A percentile compares a stretch with the other conserved stretches of the same genome.
These are phyloP conservation scores for Malassezia restricta DNA, from an alignment of 1,284 basidiomycete species.

Conservation along the genomic window DNA sequence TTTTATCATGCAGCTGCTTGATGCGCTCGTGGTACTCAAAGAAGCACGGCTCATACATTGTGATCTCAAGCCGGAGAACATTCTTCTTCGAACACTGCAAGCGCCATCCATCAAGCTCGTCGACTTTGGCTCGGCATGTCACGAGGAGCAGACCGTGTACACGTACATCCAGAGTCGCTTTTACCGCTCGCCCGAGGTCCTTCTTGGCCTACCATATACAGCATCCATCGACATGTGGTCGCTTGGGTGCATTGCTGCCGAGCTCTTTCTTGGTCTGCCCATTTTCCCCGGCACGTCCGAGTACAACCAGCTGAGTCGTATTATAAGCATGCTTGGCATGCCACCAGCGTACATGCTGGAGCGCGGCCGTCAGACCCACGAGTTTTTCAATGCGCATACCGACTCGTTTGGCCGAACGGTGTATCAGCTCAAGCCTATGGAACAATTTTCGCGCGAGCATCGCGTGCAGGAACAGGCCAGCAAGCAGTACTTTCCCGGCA, in stretches of 20 bases:
- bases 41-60: conserved; percentile 93
- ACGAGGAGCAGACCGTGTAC: conserved; percentile 96
- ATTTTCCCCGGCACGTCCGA: conserved; percentile 97
- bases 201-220: conserved; percentile 86
- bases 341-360: conserved; percentile 90
- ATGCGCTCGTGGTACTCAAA: conserved; percentile 81
- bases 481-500: conserved; percentile 97
- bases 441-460: conserved; percentile 90
- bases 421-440: conserved; percentile 76
- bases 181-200: conserved; percentile 93
- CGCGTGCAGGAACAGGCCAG: conserved; percentile 89
- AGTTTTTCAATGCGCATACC: conserved; percentile 75
- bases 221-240: conserved; percentile 94
- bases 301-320: conserved; percentile 92
- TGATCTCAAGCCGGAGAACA: conserved; percentile 65
- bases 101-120: conserved; percentile 98
- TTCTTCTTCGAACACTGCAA: conserved; percentile 59
- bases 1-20: conserved; percentile 87
- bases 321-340: conserved; percentile 91
- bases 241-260: conserved; percentile 87
- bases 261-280: conserved; percentile 88
- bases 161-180: conserved; percentile 99
- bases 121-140: conserved; percentile 96
- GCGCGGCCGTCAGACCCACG: conserved; percentile 81
- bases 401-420: conserved; percentile 76